Base-by-base conservation (phyloP, 1,284 basidiomycete genomes). In the Kwoniella shivajii region DNA sequence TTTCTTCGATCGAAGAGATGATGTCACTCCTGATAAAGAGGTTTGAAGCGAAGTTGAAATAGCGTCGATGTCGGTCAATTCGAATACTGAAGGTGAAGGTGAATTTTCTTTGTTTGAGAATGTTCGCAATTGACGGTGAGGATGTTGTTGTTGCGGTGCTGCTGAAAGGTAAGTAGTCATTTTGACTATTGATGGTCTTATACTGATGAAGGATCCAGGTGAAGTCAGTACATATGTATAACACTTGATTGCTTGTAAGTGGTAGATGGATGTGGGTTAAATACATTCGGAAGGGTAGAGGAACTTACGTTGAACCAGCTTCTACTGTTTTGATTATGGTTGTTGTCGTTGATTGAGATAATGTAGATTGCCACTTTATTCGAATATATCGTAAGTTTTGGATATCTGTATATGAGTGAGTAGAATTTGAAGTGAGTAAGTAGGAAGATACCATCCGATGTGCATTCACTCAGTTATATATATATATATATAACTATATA, bases 41-140 rank as follows among this genome's bases (percentile, higher is more conserved):
- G 59, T 48, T 16, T 46, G 51, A 43, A 54, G 33, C 20, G 46
- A 59, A 24, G 57, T 50, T 46, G 50, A 56, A 24, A 60, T 52
- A 22, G 54, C 59, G 34, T 60, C 54, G 50, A 60, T 56, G 33
- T 60, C 59, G 31, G 46, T 56, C n/a, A 60, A 33, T 18, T 45
- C 38, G 38, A 60, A 30, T 26, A 41, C 26, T 18, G 51, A 53
- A 14, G 41, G 38, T 16, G 24, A 18, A 36, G 41, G 22, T 20
- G 48, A 50, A 18, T 65, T 65, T 48, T 66, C 65, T 52, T 67
- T 67, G 61, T 71, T 68, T 36, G 66, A 64, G 38, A 54, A 54
- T 30, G 45, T 37, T 34, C 46, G 54, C 3, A 38, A 39, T 38
- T 48, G 52, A 30, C 42, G 41, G 22, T 41, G 49, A 42, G 37